Evolutionary conservation across 345 rosid species (phyloP).

Genomic region (Lagerstroemia speciosa): DNA sequence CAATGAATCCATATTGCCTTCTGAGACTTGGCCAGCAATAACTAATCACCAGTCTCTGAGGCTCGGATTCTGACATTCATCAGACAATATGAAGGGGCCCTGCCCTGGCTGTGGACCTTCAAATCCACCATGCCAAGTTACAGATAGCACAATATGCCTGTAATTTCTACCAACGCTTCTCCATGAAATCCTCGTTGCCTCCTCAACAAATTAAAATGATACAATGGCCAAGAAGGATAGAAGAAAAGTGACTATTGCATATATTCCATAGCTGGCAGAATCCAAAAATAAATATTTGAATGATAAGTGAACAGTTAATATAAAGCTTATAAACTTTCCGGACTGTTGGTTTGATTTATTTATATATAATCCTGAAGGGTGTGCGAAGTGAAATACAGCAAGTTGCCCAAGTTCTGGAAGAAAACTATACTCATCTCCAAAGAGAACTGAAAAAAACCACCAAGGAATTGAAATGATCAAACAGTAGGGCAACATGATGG

Average conservation of each 20-base stretch:
- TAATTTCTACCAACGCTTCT: neutral
- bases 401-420: too few species aligned
- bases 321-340: too few species aligned
- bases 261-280: neutral
- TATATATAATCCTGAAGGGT: too few species aligned
- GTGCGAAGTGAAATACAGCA: too few species aligned
- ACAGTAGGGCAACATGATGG: too few species aligned
- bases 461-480: too few species aligned
- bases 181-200: neutral
- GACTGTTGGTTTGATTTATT: too few species aligned
- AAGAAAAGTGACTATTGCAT: neutral
- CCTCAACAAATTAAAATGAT: neutral
- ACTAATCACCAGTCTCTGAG: neutral
- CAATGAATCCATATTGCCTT: too few species aligned
- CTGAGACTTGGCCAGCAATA: neutral
- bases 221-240: neutral
- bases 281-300: neutral
- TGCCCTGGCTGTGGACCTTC: neutral
- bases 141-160: neutral
- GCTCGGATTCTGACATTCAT: neutral
- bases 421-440: too few species aligned
- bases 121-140: slow-evolving; percentile 1
- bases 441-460: too few species aligned
- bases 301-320: too few species aligned
- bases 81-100: neutral